A percentile compares a stretch with the other conserved stretches of the same genome.
These are phyloP conservation scores for Mercurialis annua DNA, from an alignment of 345 rosid genomes.

Conservation along the genomic window DNA sequence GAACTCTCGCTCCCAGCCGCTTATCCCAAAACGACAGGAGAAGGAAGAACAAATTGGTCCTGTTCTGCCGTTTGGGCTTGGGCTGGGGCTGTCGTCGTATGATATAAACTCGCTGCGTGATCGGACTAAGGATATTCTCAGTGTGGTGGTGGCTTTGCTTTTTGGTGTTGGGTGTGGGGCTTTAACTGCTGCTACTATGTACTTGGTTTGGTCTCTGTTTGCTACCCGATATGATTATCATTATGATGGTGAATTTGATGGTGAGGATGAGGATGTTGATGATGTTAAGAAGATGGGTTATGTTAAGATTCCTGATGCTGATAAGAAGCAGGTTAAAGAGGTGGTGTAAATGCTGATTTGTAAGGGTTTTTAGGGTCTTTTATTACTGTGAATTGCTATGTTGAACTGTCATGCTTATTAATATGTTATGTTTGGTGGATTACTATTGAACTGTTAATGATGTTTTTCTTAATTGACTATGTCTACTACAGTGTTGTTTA, in stretches of 20 bases:
- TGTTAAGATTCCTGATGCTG: constrained; percentile 53
- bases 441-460: not conserved
- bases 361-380: not conserved
- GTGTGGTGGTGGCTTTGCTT: constrained; percentile 77
- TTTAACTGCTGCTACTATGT: constrained; percentile 84
- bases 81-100: constrained; percentile 34
- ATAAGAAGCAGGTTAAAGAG: constrained; percentile 1
- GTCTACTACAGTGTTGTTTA: not conserved
- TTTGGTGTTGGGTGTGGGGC: constrained; percentile 97
- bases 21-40: constrained; percentile 17
- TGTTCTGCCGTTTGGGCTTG: constrained; percentile 11
- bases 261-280: constrained; percentile 29
- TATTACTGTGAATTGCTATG: not conserved
- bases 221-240: constrained; percentile 38
- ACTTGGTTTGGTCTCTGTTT: constrained; percentile 76
- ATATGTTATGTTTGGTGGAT: not conserved
- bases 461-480: not conserved
- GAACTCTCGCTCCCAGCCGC: constrained; percentile 1
- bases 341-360: not conserved
- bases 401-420: not conserved
- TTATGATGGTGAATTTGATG: constrained; percentile 24
- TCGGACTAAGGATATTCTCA: constrained; percentile 78
- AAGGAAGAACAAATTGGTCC: not conserved
- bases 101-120: constrained; percentile 61
- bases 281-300: constrained; percentile 70